Conservation (phyloP, 176 grass and related monocot genomes). For the Oryza glumipatula region DNA sequence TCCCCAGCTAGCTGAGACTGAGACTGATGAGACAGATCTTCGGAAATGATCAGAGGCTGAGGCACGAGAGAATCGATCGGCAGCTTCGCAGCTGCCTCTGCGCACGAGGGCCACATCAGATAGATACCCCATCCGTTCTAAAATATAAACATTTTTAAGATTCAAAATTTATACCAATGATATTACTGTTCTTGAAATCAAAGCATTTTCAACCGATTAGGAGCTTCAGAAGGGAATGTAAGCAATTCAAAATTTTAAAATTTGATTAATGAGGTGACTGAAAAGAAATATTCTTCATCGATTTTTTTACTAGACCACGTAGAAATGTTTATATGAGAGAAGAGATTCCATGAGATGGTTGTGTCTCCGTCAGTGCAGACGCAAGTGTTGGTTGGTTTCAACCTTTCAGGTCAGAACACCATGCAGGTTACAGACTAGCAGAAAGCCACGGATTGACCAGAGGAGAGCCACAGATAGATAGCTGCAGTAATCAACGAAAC, state of each 20-base stretch:
- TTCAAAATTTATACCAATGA: no score
- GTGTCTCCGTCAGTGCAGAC: neutral
- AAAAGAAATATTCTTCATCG: no score
- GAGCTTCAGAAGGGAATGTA: no score
- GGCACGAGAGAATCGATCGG: neutral
- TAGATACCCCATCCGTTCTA: no score
- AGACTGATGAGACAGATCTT: neutral
- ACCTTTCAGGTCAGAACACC: neutral
- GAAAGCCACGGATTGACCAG: neutral
- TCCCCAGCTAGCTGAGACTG: neutral
- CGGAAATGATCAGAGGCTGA: neutral
- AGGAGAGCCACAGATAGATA: neutral
- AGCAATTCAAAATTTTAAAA: no score
- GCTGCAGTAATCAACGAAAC: neutral
- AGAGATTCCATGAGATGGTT: neutral
- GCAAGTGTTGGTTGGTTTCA: neutral
- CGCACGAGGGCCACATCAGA: neutral
- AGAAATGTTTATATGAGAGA: neutral
- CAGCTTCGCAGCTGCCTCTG: conserved; percentile 3
- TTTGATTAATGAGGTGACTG: no score
- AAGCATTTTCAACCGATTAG: no score
- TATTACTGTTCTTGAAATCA: no score
- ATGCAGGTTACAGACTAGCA: neutral
- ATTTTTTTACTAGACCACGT: no score
- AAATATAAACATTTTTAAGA: no score